Evolutionary conservation across 257 asterid genomes (phyloP), one percentile per base, ranked within the genome.

Genomic region (Forsythia suspensa): DNA sequence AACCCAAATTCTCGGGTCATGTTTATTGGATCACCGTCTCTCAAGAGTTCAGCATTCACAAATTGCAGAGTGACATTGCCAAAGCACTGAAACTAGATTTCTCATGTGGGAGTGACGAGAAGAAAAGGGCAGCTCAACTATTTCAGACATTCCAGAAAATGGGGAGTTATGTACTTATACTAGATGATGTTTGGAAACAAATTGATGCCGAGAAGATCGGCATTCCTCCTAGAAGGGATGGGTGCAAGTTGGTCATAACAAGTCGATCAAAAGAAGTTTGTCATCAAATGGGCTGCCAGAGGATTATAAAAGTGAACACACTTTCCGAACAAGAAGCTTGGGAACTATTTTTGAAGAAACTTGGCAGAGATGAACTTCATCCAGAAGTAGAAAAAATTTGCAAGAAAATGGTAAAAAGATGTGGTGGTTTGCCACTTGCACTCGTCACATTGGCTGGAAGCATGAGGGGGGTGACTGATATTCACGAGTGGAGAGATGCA

Each of bases 401-500:
- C 0, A 81, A 72, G 71, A 29, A n/a, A 16, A 48, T 81, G 81
- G 15, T 61, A 3, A 66, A 76, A 70, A 41, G 42, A 51, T 73
- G 48, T 18, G 73, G 18, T 7, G 82, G 85, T 37, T 43, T 82
- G 70, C 80, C 85, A 1, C 11, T 83, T 0, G 81, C 79, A 1
- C 16, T 83, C 18, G 20, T 79, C 8, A 71, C 79, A 1, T 8
- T 51, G 13, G 81, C 81, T 59, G 71, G 73, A 76, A 76, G 76
- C 74, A 71, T 83, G 83, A 71, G 24, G 24, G 44, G 37, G 76
- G 73, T 39, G 46, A 72, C 41, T 16, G 72, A 43, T 70, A 59
- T 75, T 75, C 77, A 75, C 51, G 81, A 57, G 39, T 83, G 83
- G 86, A 75, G 78, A 29, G 75, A 75, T 0, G 71, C 81, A 12